Base-by-base conservation (phyloP, 2,329 filamentous ascomycete genomes). In the Mycosphaerella arachidis region DNA sequence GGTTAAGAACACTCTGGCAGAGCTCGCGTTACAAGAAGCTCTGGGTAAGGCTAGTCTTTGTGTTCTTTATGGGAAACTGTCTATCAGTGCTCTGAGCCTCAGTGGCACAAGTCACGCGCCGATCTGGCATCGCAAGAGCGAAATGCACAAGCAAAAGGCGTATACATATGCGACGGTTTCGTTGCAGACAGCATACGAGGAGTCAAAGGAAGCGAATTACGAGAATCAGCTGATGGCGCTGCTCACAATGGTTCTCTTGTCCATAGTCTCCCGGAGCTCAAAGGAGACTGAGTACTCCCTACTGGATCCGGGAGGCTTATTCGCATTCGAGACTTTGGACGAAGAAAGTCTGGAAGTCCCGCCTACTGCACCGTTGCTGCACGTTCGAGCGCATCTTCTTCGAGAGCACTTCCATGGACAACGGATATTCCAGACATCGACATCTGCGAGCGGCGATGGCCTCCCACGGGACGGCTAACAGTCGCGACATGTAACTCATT, bases 301-400 rank as follows among this genome's bases (percentile, higher is more conserved):
- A 7, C 45, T 37, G 30, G 57, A 59, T 43, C 57, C 6, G 57
- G 55, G 10, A 59, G 51, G 18, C 43, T 59, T 52, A 59, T 59
- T 12, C 27, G 57, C 5, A 12, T 51, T 18, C 18, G 48, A 16
- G 57, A 52, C 16, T 45, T 59, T 2, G 55, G 55, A n/a, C 40
- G 31, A 16, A 24, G 40, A 18, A 55, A 55, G 13, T 59, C 57
- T 40, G 57, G 12, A 59, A 55, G 37, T 52, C 51, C 3, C 40
- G 57, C 5, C 31, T 59, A 10, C 52, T 59, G 30, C 57, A 59
- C 35, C 57, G 55, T 37, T 53, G 48, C 35, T 56, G 53, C 30
- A 20, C 50, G 7, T 60, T 33, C 29, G 48, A 53, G 18, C 45
- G 57, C 10, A 55, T 59, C 18, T 59, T 59, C 52, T 55, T 45